These are phyloP conservation scores for Colletotrichum gloeosporioides DNA, from an alignment of 2,329 filamentous ascomycete species.

Conservation along the genomic window DNA sequence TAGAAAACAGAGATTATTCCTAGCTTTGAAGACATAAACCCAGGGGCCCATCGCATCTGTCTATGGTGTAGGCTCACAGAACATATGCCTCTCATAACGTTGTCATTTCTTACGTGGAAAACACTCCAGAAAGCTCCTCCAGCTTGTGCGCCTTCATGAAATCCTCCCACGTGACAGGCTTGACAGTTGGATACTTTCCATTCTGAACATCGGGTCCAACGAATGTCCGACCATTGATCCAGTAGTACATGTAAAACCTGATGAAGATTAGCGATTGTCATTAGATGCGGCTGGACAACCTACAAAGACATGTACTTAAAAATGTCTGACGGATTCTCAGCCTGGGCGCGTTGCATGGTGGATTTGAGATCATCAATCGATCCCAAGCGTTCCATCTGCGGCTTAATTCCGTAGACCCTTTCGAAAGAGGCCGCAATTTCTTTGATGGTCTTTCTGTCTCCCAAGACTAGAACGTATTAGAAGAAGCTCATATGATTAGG, in stretches of 20 bases:
- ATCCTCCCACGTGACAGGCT: background rate
- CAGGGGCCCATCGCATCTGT: no score
- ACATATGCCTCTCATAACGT: no score
- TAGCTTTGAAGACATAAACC: background rate
- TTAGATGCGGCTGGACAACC: background rate
- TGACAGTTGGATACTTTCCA: background rate
- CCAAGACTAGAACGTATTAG: background rate
- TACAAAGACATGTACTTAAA: background rate
- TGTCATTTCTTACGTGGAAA: background rate
- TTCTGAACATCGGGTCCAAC: background rate
- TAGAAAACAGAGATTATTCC: background rate
- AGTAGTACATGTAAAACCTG: background rate
- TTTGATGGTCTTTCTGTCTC: background rate
- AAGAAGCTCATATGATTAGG: rapidly evolving
- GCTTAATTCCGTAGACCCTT: background rate
- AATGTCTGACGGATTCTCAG: background rate
- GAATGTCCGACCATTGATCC: background rate
- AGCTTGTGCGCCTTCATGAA: background rate
- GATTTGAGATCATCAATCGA: background rate
- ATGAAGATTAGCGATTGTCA: background rate
- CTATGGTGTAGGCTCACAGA: no score
- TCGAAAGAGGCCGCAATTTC: background rate
- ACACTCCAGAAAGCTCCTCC: background rate
- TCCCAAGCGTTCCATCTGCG: background rate
- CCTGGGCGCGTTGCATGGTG: background rate